phyloP scores from a whole-genome alignment of 345 rosid species.

The Acer saccharum region DNA sequence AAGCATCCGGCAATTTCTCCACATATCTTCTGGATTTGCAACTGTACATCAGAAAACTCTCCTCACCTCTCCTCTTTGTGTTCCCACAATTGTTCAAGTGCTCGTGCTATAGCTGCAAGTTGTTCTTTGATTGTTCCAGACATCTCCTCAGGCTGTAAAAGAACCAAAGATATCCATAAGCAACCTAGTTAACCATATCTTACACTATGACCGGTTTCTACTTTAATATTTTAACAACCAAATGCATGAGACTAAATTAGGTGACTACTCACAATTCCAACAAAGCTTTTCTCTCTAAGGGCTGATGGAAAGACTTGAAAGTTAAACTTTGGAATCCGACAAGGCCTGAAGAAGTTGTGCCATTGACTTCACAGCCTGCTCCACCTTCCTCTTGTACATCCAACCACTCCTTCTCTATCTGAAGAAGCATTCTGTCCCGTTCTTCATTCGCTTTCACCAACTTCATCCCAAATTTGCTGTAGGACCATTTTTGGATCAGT shows the following conservation, averaged over 20 bases:
- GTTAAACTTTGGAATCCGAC: slow-evolving; percentile 82
- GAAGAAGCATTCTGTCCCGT: slow-evolving; percentile 90
- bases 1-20: slow-evolving; percentile 78
- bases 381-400: slow-evolving; percentile 96
- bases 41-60: slow-evolving; percentile 74
- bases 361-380: slow-evolving; percentile 77
- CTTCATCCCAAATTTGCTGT: slow-evolving; percentile 98
- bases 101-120: slow-evolving; percentile 90
- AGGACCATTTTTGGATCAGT: too few relatives aligned
- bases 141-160: slow-evolving; percentile 67
- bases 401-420: slow-evolving; percentile 86
- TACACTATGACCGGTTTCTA: not conserved
- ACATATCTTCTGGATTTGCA: slow-evolving; percentile 87
- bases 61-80: slow-evolving; percentile 86
- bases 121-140: slow-evolving; percentile 95
- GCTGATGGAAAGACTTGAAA: slow-evolving; percentile 73
- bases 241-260: slow-evolving; percentile 7
- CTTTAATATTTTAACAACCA: not conserved
- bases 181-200: slow-evolving; percentile 1
- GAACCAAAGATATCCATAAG: slow-evolving; percentile 22
- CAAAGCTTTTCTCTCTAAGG: slow-evolving; percentile 75
- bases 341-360: slow-evolving; percentile 83
- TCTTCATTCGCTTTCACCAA: slow-evolving; percentile 93
- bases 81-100: slow-evolving; percentile 84
- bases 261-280: slow-evolving; percentile 60